Evolutionary conservation across 1,284 basidiomycete genomes (phyloP), one percentile per base, ranked within the genome.

Genomic region (Schizophyllum amplum): DNA sequence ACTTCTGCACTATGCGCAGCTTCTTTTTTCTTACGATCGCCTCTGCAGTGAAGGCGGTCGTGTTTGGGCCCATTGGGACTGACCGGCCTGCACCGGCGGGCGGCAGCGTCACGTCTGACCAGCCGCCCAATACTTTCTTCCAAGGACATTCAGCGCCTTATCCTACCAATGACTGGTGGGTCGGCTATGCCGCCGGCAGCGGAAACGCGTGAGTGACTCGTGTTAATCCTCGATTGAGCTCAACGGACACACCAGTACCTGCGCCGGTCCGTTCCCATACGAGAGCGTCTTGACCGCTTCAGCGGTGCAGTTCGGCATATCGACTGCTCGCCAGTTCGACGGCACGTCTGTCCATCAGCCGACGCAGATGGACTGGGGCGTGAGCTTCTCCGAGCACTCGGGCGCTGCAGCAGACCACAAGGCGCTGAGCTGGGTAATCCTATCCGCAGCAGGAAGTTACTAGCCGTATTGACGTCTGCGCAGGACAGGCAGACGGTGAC

Each of bases 141-240:
- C 66, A 67, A 56, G 69, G 67, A 24, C 65, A 63, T 56, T 62
- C 63, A 13, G 67, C 69, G 17, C 69, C 70, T 0, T 72, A 64
- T 53, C 69, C 70, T 15, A 72, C 70, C 15, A 69, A 69, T 50
- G 66, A 66, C 53, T 71, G 70, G 70, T 72, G 70, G 70, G 63
- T 67, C n/a, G 70, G 68, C 33, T 72, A 65, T 60, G 68, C 62
- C 46, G 68, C 69, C 5, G 63, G 66, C 2, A 59, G 51, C 52
- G 69, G 69, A 27, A 61, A 59, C 59, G 65, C 62, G 63, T 69
- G 61, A 61, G 67, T 55, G 15, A 25, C 7, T 24, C 22, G 24
- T 54, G 42, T 54, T 24, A 21, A 20, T 52, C 24, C 25, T 21
- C 5, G 5, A 15, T 13, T 21, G 22, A 24, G 23, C 17, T 9